Base-by-base conservation (phyloP, 495 filamentous ascomycete species). In the Penicillium verhagenii region DNA sequence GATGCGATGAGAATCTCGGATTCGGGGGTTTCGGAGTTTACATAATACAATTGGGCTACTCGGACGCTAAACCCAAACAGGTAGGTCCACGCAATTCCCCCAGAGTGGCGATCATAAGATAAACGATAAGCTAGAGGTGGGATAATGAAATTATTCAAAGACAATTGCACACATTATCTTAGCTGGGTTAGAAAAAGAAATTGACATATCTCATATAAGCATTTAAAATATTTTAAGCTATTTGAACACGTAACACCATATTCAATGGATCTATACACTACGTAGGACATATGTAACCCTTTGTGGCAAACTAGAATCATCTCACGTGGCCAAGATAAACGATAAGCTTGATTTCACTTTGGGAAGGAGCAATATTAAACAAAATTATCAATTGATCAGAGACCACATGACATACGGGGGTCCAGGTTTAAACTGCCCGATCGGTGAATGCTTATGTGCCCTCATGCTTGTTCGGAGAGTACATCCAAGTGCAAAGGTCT, bases 31-130 rank as follows among this genome's bases (percentile, higher is more conserved):
- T 16, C 37, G 47, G 28, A 49, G 26, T 21, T 37, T 23, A 11
- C 19, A 38, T n/a, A 26, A 2, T 6, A n/a, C 23, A 6, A 14
- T n/a, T n/a, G n/a, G n/a, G n/a, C n/a, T 35, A 14, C 14, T 57
- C 29, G 40, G 18, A 10, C 52, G 26, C 61, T 58, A 67, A 23
- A 1, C 61, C 58, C 18, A 50, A 57, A 49, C 5, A 20, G 49
- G 64, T 21, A 67, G 59, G 61, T 67, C 58, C 61, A 67, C 26
- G 46, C 64, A 52, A 54, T 31, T 33, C n/a, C 21, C 18, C 14
- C n/a, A 20, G 11, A 29, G 9, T 19, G n/a, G 18, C 37, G 54
- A 39, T 24, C 45, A 24, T 7, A 25, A 46, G 42, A 45, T 26
- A 45, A 9, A 43, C 19, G n/a, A n/a, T n/a, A n/a, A n/a, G n/a